A percentile compares a stretch with the other conserved stretches of the same genome.
Evolutionary conservation across 2,329 filamentous ascomycete species (phyloP).

Genomic region (Penicillium paneum): DNA sequence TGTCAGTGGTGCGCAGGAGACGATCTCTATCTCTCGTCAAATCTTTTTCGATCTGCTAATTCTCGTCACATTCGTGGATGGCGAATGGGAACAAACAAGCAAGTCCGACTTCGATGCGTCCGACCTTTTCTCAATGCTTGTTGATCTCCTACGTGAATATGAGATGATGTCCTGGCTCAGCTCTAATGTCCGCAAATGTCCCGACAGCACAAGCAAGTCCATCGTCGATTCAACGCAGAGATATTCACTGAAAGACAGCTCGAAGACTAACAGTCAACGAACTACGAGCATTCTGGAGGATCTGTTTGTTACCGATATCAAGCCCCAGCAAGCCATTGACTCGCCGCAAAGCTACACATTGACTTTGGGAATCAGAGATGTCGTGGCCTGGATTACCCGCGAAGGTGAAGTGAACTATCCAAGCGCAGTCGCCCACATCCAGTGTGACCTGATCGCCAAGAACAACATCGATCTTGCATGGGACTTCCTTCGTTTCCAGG

Average conservation of each 20-base stretch:
- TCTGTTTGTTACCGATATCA: conserved; percentile 45
- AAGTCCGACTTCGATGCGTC: conserved; percentile 63
- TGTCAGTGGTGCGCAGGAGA: conserved; percentile 75
- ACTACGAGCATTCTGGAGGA: conserved; percentile 43
- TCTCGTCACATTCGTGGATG: conserved; percentile 81
- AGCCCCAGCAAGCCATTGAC: conserved; percentile 40
- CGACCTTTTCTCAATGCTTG: conserved; percentile 60
- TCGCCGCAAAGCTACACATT: conserved; percentile 44
- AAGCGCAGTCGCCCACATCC: conserved; percentile 63
- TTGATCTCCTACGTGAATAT: conserved; percentile 68
- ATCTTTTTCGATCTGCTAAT: conserved; percentile 79
- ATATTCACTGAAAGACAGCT: conserved; percentile 27
- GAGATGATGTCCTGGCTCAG: conserved; percentile 67
- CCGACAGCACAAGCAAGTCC: conserved; percentile 23
- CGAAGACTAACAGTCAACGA: conserved; percentile 23
- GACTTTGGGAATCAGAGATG: conserved; percentile 44
- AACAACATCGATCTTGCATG: conserved; percentile 64
- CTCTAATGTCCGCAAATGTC: conserved; percentile 38
- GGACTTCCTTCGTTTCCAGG: conserved; percentile 65
- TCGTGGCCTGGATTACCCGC: conserved; percentile 48
- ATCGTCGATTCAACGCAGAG: conserved; percentile 25
- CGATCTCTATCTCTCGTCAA: conserved; percentile 66
- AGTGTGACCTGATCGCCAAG: conserved; percentile 65
- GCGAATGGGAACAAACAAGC: conserved; percentile 71
- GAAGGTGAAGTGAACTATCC: conserved; percentile 55